These are phyloP conservation scores for Leishmania tropica DNA, from an alignment of 208 protist species.

Conservation along the genomic window DNA sequence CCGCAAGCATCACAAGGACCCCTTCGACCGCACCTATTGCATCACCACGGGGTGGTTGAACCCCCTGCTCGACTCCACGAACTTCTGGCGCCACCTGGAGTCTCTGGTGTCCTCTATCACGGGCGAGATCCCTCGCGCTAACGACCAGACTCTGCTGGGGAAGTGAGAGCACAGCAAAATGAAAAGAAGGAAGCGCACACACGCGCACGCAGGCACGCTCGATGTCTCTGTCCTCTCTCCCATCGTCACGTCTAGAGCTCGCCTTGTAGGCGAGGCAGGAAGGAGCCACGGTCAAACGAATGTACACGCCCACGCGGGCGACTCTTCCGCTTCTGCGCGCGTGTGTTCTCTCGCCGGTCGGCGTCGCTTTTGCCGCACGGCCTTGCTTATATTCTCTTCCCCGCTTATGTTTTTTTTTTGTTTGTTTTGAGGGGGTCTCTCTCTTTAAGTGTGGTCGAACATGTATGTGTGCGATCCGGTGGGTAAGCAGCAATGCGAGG, in stretches of 20 bases:
- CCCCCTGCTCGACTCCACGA: constrained; percentile 74
- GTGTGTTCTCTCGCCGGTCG: not conserved
- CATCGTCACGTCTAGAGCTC: too few relatives aligned
- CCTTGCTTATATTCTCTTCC: not conserved
- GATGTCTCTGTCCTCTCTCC: too few relatives aligned
- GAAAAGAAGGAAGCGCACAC: not conserved
- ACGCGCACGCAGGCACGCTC: not conserved
- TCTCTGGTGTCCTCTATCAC: constrained; percentile 76
- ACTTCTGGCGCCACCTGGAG: constrained; percentile 92
- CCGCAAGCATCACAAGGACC: constrained; percentile 91
- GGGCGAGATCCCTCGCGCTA: constrained; percentile 77
- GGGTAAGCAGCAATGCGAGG: too few relatives aligned
- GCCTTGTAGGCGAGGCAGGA: not conserved
- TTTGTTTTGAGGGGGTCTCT: too few relatives aligned
- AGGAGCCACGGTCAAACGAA: too few relatives aligned
- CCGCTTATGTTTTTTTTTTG: too few relatives aligned
- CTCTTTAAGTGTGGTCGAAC: too few relatives aligned
- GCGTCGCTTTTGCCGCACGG: not conserved
- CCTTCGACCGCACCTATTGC: constrained; percentile 93
- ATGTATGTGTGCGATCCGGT: too few relatives aligned
- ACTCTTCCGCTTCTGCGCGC: not conserved
- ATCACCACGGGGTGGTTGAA: constrained; percentile 97
- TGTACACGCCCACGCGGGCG: not conserved
- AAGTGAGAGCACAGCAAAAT: constrained; percentile 37
- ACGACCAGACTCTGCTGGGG: constrained; percentile 81